These are phyloP conservation scores for Trifolium pratense DNA, from an alignment of 306 rosid genomes.

Conservation along the genomic window DNA sequence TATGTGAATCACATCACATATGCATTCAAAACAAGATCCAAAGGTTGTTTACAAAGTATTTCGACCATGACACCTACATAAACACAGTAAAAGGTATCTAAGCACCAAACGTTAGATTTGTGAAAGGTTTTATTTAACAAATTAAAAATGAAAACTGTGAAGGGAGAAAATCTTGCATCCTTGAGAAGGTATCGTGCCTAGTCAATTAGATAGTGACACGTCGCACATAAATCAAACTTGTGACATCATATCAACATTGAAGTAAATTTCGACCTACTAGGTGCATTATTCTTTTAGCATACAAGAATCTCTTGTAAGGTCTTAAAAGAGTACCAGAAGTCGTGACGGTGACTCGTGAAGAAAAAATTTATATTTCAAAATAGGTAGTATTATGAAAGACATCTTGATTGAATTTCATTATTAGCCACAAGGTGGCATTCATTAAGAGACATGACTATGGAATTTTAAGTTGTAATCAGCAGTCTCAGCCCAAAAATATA, in stretches of 20 bases:
- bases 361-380: background rate
- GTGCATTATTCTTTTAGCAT: background rate
- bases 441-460: constrained; percentile 7
- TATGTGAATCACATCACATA: background rate
- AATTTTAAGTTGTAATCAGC: background rate
- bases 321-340: background rate
- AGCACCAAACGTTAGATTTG: background rate
- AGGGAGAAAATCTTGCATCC: background rate
- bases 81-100: background rate
- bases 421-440: background rate
- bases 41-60: background rate
- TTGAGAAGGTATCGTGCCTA: background rate
- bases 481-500: background rate
- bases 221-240: background rate
- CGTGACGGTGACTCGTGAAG: background rate
- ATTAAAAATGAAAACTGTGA: background rate
- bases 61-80: background rate
- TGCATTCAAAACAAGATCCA: background rate
- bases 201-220: background rate
- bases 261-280: background rate
- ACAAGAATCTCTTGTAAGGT: background rate
- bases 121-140: constrained; percentile 8
- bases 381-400: background rate
- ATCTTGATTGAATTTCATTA: constrained; percentile 14
- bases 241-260: background rate